phyloP scores from a whole-genome alignment of 2,329 filamentous ascomycete species.

The Hypoxylon sp. region DNA sequence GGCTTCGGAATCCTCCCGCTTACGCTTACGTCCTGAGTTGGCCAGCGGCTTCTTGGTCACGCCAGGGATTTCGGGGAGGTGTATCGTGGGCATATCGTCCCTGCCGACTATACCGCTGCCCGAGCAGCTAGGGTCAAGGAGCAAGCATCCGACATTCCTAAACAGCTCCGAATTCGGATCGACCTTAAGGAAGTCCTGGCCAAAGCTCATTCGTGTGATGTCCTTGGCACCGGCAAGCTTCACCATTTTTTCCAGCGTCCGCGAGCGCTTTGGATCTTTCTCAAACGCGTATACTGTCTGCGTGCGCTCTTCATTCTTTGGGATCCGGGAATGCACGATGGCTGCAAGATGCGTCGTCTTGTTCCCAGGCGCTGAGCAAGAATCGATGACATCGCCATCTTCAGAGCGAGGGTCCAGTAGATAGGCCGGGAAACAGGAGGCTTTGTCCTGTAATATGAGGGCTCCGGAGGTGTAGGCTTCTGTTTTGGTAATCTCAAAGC shows the following conservation, averaged over 20 bases:
- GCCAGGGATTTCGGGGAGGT: slow-evolving; percentile 65
- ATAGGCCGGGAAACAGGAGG: slow-evolving; percentile 96
- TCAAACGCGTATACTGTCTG: slow-evolving; percentile 82
- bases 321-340: slow-evolving; percentile 68
- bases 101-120: slow-evolving; percentile 94
- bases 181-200: slow-evolving; percentile 85
- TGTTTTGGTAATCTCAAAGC: slow-evolving; percentile 79
- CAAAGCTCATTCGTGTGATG: slow-evolving; percentile 77
- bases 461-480: slow-evolving; percentile 81
- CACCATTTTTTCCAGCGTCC: slow-evolving; percentile 88
- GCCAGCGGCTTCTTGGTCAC: slow-evolving; percentile 58
- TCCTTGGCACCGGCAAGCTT: slow-evolving; percentile 78
- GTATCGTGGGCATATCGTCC: slow-evolving; percentile 80
- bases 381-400: slow-evolving; percentile 87
- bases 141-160: slow-evolving; percentile 79
- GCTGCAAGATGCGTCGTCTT: slow-evolving; percentile 96
- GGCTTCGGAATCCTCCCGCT: slow-evolving; percentile 58
- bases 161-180: slow-evolving; percentile 76
- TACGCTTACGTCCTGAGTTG: slow-evolving; percentile 60
- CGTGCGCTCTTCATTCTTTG: slow-evolving; percentile 53
- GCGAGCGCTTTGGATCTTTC: slow-evolving; percentile 78
- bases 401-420: slow-evolving; percentile 78
- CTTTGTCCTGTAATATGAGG: slow-evolving; percentile 95
- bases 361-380: slow-evolving; percentile 94
- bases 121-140: slow-evolving; percentile 95